Evolutionary conservation across 805 yeast genomes (phyloP).

Genomic region (Yarrowia sp.): DNA sequence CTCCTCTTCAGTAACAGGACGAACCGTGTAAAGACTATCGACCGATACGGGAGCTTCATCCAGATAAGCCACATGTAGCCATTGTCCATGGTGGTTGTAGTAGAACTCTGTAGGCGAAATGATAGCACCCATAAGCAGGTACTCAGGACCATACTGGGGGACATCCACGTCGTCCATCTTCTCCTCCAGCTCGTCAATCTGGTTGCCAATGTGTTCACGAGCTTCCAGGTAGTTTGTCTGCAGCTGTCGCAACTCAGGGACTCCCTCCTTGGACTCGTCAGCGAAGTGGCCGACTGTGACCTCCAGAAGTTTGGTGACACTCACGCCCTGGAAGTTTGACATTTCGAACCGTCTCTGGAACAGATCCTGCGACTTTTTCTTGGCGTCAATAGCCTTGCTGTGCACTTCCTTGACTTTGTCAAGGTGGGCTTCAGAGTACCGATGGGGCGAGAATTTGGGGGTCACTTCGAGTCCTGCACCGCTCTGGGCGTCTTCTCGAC

Average conservation of each 20-base stretch:
- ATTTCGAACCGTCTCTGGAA: conserved; percentile 40
- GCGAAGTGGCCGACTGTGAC: conserved; percentile 39
- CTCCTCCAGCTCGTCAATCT: conserved; percentile 28
- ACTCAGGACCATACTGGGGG: conserved; percentile 20
- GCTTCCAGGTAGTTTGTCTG: conserved; percentile 5
- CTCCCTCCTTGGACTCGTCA: conserved; percentile 18
- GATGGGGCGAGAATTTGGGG: conserved; percentile 43
- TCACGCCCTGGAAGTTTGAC: conserved; percentile 42
- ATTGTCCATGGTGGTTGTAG: conserved; percentile 26
- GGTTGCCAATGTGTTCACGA: conserved; percentile 13
- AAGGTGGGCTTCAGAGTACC: conserved; percentile 41
- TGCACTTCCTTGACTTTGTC: conserved; percentile 38
- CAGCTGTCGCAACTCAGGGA: not conserved
- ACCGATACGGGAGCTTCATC: conserved; percentile 29
- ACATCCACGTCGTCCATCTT: conserved; percentile 16
- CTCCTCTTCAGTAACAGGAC: conserved; percentile 37
- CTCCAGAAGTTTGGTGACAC: conserved; percentile 41
- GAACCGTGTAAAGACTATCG: conserved; percentile 7
- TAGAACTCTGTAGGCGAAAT: conserved; percentile 39
- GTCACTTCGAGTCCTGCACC: conserved; percentile 44
- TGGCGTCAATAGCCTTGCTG: conserved; percentile 28
- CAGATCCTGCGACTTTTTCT: conserved; percentile 39
- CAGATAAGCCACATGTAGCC: conserved; percentile 26
- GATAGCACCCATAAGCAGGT: conserved; percentile 37
- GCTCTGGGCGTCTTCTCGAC: conserved; percentile 44